Percentiles rank a stretch among this genome's conserved stretches.
Evolutionary conservation across 352 stramenopile genomes (phyloP).

Genomic region (Phytophthora boehmeriae): DNA sequence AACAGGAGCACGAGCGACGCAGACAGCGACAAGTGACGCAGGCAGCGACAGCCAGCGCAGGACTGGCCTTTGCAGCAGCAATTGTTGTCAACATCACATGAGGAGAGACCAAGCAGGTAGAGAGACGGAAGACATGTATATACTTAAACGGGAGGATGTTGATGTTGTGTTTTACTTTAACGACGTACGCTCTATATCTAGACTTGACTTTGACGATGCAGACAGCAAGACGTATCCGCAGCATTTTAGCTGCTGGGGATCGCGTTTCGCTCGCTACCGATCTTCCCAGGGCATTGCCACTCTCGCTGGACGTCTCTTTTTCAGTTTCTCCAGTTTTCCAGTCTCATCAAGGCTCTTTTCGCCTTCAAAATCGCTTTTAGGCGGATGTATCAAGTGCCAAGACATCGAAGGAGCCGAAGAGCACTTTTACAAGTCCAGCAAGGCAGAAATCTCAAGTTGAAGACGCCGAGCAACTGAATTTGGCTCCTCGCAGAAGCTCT

Average conservation of each 20-base stretch:
- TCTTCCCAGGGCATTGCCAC: no score
- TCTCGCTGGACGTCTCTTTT: no score
- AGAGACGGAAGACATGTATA: no score
- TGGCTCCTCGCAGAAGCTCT: no score
- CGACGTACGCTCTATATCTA: no score
- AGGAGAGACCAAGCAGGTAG: conserved; percentile 1
- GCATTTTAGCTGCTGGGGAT: no score
- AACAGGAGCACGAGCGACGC: conserved; percentile 33
- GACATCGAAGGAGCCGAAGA: not conserved
- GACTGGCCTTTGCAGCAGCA: conserved; percentile 38
- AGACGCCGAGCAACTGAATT: not conserved
- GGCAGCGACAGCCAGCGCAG: conserved; percentile 28
- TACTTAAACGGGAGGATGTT: no score
- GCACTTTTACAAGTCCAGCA: not conserved
- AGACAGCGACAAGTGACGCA: conserved; percentile 26
- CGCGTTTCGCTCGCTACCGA: no score
- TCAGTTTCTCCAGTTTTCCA: no score
- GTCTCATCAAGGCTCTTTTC: not conserved
- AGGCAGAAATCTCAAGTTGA: not conserved
- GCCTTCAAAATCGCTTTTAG: not conserved
- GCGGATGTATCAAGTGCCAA: not conserved
- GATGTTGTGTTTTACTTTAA: no score
- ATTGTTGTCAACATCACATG: conserved; percentile 44
- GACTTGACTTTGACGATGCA: no score
- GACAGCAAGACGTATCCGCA: no score